Percentiles rank a stretch among this genome's conserved stretches.
Evolutionary conservation across 257 asterid genomes (phyloP).

Genomic region (Dorcoceras hygrometricum): DNA sequence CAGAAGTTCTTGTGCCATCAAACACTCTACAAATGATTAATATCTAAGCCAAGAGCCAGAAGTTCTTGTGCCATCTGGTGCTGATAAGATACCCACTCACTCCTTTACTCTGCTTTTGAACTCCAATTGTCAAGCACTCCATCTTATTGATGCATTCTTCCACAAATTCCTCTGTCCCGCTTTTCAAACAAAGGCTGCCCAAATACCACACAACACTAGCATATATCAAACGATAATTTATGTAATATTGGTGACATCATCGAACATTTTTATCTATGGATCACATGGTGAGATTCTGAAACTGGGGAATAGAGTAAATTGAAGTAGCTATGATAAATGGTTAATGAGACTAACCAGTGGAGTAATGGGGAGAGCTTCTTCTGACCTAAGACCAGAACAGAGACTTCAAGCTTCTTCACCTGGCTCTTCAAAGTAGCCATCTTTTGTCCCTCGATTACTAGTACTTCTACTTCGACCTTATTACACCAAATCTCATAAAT

Average conservation of each 20-base stretch:
- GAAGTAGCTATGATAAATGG: background rate
- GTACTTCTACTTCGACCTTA: slow-evolving; percentile 91
- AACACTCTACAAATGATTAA: background rate
- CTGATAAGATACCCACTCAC: slow-evolving; percentile 59
- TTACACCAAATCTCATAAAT: background rate
- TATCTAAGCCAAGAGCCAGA: slow-evolving; percentile 53
- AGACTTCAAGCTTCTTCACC: slow-evolving; percentile 87
- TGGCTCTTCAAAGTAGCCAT: slow-evolving; percentile 80
- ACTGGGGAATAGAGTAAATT: background rate
- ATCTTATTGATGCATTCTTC: slow-evolving; percentile 43
- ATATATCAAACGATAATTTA: background rate
- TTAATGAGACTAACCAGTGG: slow-evolving; percentile 42
- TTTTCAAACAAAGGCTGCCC: slow-evolving; percentile 40
- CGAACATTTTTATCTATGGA: too few species aligned
- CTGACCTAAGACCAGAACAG: slow-evolving; percentile 84
- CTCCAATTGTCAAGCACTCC: slow-evolving; percentile 60
- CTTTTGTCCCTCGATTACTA: slow-evolving; percentile 78
- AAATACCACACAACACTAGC: background rate
- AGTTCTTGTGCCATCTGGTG: slow-evolving; percentile 63
- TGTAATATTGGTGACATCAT: background rate
- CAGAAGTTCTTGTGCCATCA: slow-evolving; percentile 66
- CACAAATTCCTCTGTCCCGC: slow-evolving; percentile 43
- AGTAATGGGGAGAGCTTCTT: slow-evolving; percentile 56
- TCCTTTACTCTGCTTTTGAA: slow-evolving; percentile 50
- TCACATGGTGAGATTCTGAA: too few species aligned